Conservation (phyloP, 345 rosid genomes). For the Physaria fendleri region DNA sequence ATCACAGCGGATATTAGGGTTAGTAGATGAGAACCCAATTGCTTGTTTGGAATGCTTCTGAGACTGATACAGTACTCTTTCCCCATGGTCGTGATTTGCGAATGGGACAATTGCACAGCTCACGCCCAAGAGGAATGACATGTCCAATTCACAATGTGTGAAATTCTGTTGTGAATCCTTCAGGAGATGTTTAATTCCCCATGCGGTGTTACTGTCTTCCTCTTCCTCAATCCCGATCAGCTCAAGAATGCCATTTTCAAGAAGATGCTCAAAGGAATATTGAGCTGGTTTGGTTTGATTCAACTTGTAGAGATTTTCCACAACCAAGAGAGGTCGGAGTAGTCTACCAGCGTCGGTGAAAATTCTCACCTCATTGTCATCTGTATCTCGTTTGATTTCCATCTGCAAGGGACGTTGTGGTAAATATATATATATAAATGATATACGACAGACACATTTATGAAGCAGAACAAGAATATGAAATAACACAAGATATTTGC, state of each 20-base stretch:
- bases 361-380: conserved; percentile 64
- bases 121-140: conserved; percentile 74
- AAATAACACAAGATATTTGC: neutral
- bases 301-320: conserved; percentile 50
- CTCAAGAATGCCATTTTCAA: conserved; percentile 71
- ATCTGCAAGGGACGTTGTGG: conserved; percentile 41
- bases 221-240: conserved; percentile 83
- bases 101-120: conserved; percentile 87
- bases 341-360: conserved; percentile 85
- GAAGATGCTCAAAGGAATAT: conserved; percentile 44
- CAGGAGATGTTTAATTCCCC: conserved; percentile 57
- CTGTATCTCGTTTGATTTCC: conserved; percentile 72
- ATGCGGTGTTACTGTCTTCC: conserved; percentile 73
- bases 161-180: conserved; percentile 38
- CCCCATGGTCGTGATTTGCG: conserved; percentile 86
- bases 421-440: neutral
- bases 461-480: neutral
- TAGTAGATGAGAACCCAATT: conserved; percentile 82
- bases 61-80: conserved; percentile 82
- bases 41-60: conserved; percentile 91
- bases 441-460: neutral
- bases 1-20: conserved; percentile 76
- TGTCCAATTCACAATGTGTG: conserved; percentile 77
- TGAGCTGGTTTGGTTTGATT: conserved; percentile 43
- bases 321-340: conserved; percentile 81